phyloP scores from a whole-genome alignment of 2,329 filamentous ascomycete genomes.

The Juglanconis sp. region DNA sequence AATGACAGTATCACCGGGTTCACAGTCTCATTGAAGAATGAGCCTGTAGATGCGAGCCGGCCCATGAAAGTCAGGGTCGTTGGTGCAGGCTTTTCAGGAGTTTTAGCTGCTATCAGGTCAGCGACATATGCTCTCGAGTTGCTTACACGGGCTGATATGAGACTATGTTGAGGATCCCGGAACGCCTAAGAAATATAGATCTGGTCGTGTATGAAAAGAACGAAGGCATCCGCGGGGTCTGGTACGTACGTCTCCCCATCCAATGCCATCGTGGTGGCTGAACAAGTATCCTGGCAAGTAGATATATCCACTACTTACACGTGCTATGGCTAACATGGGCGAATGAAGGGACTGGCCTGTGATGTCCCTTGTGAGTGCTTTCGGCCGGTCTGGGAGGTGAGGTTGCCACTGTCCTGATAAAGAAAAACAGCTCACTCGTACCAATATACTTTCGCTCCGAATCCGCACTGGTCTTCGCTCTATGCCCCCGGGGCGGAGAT shows the following conservation, averaged over 20 bases:
- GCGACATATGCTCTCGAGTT: not conserved
- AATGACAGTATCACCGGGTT: not conserved
- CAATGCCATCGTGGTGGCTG: conserved; percentile 23
- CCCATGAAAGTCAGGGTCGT: conserved; percentile 30
- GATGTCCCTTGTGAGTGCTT: conserved; percentile 34
- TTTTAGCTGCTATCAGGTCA: conserved; percentile 28
- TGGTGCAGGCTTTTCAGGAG: conserved; percentile 16
- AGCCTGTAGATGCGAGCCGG: conserved; percentile 30
- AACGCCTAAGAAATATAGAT: conserved; percentile 31
- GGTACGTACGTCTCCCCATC: conserved; percentile 21
- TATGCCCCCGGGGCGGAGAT: conserved; percentile 50
- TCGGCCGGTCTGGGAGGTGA: not conserved
- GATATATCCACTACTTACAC: not conserved
- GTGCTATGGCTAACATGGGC: not conserved
- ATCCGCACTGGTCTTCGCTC: conserved; percentile 50
- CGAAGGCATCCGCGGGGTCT: conserved; percentile 31
- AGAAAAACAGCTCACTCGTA: conserved; percentile 45
- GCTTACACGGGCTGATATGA: not conserved
- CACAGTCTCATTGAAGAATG: conserved; percentile 26
- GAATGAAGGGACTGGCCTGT: conserved; percentile 27
- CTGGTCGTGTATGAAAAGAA: conserved; percentile 35
- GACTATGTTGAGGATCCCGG: conserved; percentile 26
- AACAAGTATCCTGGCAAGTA: conserved; percentile 31
- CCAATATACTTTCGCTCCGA: conserved; percentile 54
- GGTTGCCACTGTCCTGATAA: not conserved